phyloP scores from a whole-genome alignment of 768 basidiomycete genomes.

The Boletus barrowsii region DNA sequence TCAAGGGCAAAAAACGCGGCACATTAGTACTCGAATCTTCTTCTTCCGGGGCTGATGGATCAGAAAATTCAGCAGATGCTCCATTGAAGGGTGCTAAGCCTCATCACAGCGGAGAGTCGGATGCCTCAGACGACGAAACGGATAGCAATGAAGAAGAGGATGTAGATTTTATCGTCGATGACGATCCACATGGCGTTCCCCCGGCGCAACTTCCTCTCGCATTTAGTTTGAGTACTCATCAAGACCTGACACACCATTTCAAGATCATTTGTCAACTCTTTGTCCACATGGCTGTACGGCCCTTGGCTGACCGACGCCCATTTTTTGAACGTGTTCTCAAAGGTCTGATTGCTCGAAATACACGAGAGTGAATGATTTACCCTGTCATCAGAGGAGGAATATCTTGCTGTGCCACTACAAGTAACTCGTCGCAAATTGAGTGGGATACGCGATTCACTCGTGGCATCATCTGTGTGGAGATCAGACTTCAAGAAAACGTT shows the following conservation, averaged over 20 bases:
- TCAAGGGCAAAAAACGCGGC: conserved; percentile 44
- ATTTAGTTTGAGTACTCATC: conserved; percentile 78
- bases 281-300: conserved; percentile 72
- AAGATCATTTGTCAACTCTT: conserved; percentile 87
- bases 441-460: conserved; percentile 70
- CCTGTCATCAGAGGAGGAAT: conserved; percentile 49
- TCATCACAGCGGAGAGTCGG: conserved; percentile 35
- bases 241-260: conserved; percentile 76
- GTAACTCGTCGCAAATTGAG: conserved; percentile 66
- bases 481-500: conserved; percentile 63
- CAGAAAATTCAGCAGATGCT: conserved; percentile 20
- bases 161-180: conserved; percentile 59
- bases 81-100: conserved; percentile 50
- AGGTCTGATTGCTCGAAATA: conserved; percentile 34
- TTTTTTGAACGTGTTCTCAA: conserved; percentile 55
- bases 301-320: conserved; percentile 44
- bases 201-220: conserved; percentile 59
- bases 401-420: conserved; percentile 69
- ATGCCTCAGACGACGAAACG: conserved; percentile 34
- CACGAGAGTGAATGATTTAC: neutral
- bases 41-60: conserved; percentile 32
- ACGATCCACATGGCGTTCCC: conserved; percentile 43
- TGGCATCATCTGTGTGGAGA: conserved; percentile 83
- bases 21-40: conserved; percentile 30
- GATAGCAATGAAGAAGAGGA: conserved; percentile 22